phyloP scores from a whole-genome alignment of 768 basidiomycete genomes.

The button mushroom (Agaricus bisporus) region DNA sequence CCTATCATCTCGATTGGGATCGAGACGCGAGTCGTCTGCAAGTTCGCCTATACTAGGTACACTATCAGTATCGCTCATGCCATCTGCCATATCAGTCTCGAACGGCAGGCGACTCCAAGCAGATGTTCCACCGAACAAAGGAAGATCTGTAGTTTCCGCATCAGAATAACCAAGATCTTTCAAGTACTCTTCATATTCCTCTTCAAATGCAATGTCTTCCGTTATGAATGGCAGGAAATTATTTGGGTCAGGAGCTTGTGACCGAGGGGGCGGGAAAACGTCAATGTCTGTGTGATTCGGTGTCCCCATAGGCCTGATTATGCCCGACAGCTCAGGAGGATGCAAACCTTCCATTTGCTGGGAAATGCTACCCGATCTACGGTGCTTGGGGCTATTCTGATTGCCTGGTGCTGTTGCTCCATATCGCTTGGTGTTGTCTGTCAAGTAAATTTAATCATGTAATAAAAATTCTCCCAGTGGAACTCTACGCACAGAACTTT shows the following conservation, averaged over 20 bases:
- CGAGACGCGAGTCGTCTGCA: constrained; percentile 69
- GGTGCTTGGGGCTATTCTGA: constrained; percentile 53
- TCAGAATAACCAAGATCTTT: constrained; percentile 80
- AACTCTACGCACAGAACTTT: constrained; percentile 75
- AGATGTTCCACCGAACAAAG: constrained; percentile 28
- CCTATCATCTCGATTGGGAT: constrained; percentile 53
- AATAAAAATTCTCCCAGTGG: background rate
- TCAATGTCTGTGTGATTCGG: constrained; percentile 80
- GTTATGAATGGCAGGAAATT: constrained; percentile 88
- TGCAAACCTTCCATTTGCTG: constrained; percentile 74
- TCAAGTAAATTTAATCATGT: background rate
- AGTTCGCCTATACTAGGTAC: constrained; percentile 87
- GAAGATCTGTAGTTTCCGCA: constrained; percentile 26
- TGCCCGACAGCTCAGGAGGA: constrained; percentile 63
- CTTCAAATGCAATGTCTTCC: constrained; percentile 92
- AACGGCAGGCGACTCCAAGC: constrained; percentile 87
- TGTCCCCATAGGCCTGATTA: constrained; percentile 71
- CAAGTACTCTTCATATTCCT: constrained; percentile 94
- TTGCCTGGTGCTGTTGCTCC: constrained; percentile 50
- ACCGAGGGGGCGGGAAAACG: constrained; percentile 91
- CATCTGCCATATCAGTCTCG: constrained; percentile 75
- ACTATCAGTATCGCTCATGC: constrained; percentile 92
- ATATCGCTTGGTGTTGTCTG: constrained; percentile 91
- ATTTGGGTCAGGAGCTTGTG: constrained; percentile 76
- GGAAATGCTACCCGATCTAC: constrained; percentile 79